A percentile compares a stretch with the other conserved stretches of the same genome.
phyloP scores from a whole-genome alignment of 2,329 filamentous ascomycete species.

The Apiospora sp. region DNA sequence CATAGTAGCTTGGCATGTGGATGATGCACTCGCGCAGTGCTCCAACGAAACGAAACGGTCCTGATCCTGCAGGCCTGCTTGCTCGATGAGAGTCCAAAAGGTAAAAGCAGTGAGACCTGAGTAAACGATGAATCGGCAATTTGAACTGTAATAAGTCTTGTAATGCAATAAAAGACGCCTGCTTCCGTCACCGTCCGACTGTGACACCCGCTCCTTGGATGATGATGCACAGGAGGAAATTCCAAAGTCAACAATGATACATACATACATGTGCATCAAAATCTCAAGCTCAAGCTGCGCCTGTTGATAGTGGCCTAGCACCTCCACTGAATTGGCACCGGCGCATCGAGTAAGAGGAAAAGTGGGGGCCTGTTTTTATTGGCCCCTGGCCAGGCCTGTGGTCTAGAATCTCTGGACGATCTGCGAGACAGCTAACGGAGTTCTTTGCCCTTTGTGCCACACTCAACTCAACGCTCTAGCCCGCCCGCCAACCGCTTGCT shows the following conservation, averaged over 20 bases:
- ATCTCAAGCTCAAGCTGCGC: background rate
- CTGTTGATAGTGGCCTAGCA: background rate
- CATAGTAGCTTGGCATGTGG: conserved; percentile 14
- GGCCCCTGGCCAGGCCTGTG: background rate
- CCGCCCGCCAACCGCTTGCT: background rate
- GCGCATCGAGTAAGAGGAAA: background rate
- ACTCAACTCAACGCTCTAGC: background rate
- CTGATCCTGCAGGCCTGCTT: background rate
- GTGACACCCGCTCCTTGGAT: conserved; percentile 1
- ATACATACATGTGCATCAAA: background rate
- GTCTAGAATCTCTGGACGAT: conserved; percentile 15
- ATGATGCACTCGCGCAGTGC: conserved; percentile 14
- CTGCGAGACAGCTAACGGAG: background rate
- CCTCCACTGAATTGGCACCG: conserved; percentile 4
- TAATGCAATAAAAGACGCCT: background rate
- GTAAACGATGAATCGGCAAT: conserved; percentile 9
- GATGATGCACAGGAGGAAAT: background rate
- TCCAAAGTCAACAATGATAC: conserved; percentile 1
- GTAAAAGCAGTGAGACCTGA: background rate
- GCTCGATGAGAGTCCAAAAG: background rate
- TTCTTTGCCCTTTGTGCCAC: conserved; percentile 7
- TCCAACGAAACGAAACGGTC: conserved; percentile 13
- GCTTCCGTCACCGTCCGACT: background rate
- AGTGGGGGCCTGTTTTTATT: conserved; percentile 5
- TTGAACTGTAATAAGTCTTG: background rate